Conservation (phyloP, 2,329 filamentous ascomycete species). For the Microdochium paspali region DNA sequence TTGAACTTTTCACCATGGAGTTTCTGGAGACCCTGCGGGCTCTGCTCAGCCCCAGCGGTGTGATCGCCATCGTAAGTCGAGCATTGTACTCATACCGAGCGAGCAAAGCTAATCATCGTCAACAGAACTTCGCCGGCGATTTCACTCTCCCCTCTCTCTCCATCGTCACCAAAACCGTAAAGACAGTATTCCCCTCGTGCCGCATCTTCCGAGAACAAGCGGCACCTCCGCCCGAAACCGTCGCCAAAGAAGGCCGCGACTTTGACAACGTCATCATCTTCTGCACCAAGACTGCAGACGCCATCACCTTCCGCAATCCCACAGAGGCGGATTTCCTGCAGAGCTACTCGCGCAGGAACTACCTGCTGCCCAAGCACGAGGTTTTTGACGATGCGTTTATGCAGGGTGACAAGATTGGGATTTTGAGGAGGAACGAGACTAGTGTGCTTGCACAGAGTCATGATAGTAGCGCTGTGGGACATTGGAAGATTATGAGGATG, state of each 20-base stretch:
- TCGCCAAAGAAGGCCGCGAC: slow-evolving; percentile 45
- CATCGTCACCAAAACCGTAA: slow-evolving; percentile 75
- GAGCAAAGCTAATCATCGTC: slow-evolving; percentile 2
- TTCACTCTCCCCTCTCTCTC: slow-evolving; percentile 66
- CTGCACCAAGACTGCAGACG: slow-evolving; percentile 56
- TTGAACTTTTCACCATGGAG: slow-evolving; percentile 76
- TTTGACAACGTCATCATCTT: slow-evolving; percentile 97
- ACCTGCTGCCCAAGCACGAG: slow-evolving; percentile 65
- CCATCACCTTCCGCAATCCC: slow-evolving; percentile 59
- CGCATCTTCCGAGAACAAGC: slow-evolving; percentile 79
- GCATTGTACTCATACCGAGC: neutral
- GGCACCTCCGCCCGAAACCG: slow-evolving; percentile 33
- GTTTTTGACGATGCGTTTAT: slow-evolving; percentile 43
- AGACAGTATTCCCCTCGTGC: slow-evolving; percentile 75
- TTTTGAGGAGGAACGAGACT: slow-evolving; percentile 57
- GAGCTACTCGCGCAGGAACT: slow-evolving; percentile 60
- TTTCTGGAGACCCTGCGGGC: slow-evolving; percentile 65
- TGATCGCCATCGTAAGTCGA: slow-evolving; percentile 76
- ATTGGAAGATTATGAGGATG: slow-evolving; percentile 86
- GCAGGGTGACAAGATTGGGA: slow-evolving; percentile 32
- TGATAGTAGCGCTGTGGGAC: slow-evolving; percentile 65
- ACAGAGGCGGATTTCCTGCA: slow-evolving; percentile 57
- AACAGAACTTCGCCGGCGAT: slow-evolving; percentile 89
- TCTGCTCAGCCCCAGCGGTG: slow-evolving; percentile 68
- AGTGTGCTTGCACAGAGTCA: slow-evolving; percentile 62